phyloP scores from a whole-genome alignment of 2,329 filamentous ascomycete genomes.

The Cephalotrichum gorgonifer region DNA sequence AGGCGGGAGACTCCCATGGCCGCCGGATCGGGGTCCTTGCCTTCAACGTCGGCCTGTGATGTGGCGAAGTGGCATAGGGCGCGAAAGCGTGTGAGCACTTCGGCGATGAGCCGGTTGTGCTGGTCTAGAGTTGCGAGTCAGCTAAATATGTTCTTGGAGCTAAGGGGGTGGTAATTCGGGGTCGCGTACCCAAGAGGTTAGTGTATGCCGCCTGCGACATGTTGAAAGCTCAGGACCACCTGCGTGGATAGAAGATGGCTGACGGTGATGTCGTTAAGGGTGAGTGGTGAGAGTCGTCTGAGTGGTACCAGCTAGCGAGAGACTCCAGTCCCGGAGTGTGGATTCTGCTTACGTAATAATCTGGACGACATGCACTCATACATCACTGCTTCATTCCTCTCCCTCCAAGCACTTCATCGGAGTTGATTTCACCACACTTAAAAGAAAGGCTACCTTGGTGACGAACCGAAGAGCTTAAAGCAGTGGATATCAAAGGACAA shows the following conservation, averaged over 20 bases:
- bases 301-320: too few relatives aligned
- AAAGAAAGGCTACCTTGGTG: too few relatives aligned
- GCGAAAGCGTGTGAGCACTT: constrained; percentile 32
- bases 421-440: too few relatives aligned
- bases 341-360: too few relatives aligned
- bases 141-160: neutral
- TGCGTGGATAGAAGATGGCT: neutral
- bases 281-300: too few relatives aligned
- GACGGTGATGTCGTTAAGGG: too few relatives aligned
- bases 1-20: constrained; percentile 30
- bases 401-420: too few relatives aligned
- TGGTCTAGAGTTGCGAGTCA: constrained; percentile 22
- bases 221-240: constrained; percentile 5
- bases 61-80: constrained; percentile 32
- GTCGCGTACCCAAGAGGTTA: constrained; percentile 23
- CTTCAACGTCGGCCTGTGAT: constrained; percentile 27
- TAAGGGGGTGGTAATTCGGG: neutral
- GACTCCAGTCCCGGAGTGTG: too few relatives aligned
- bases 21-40: constrained; percentile 21
- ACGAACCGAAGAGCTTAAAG: too few relatives aligned
- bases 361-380: too few relatives aligned
- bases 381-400: too few relatives aligned
- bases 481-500: too few relatives aligned
- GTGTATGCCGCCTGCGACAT: constrained; percentile 19
- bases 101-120: constrained; percentile 32